Evolutionary conservation across 768 basidiomycete genomes (phyloP).

Genomic region (Leccinum variicolor): DNA sequence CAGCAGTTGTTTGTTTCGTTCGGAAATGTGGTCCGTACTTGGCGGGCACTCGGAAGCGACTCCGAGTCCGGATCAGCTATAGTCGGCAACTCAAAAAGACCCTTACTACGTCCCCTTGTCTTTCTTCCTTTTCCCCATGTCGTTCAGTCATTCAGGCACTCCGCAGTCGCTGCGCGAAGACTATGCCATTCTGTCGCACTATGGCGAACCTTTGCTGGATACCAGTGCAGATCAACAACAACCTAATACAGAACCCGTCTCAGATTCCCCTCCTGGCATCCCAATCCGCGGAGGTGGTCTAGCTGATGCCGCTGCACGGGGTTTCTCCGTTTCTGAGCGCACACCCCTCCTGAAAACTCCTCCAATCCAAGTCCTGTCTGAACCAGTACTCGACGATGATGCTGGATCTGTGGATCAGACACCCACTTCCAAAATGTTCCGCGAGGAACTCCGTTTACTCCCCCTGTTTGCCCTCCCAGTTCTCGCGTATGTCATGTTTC

Average conservation of each 20-base stretch:
- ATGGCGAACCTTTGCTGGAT: conserved; percentile 32
- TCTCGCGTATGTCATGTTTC: conserved; percentile 50
- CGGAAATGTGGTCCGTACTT: not conserved
- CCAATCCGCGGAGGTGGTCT: conserved; percentile 12
- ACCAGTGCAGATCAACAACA: conserved; percentile 39
- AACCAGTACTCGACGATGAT: conserved; percentile 36
- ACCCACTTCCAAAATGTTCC: conserved; percentile 35
- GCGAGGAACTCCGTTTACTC: conserved; percentile 60
- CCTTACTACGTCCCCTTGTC: not conserved
- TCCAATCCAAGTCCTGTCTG: conserved; percentile 55
- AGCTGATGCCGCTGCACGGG: not conserved
- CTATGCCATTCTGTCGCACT: conserved; percentile 59
- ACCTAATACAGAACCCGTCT: not conserved
- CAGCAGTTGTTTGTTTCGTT: not conserved
- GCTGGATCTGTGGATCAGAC: conserved; percentile 15
- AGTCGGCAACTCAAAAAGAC: not conserved
- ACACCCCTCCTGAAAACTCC: conserved; percentile 54
- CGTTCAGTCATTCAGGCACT: conserved; percentile 34
- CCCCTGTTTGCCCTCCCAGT: conserved; percentile 67
- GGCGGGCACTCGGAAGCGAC: not conserved
- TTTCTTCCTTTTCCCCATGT: conserved; percentile 22
- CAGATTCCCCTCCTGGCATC: conserved; percentile 18
- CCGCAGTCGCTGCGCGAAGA: conserved; percentile 56
- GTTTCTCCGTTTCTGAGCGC: conserved; percentile 36
- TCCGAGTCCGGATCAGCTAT: not conserved